Base-by-base conservation (phyloP, 2,329 filamentous ascomycete species). In the Exophiala dermatitidis region DNA sequence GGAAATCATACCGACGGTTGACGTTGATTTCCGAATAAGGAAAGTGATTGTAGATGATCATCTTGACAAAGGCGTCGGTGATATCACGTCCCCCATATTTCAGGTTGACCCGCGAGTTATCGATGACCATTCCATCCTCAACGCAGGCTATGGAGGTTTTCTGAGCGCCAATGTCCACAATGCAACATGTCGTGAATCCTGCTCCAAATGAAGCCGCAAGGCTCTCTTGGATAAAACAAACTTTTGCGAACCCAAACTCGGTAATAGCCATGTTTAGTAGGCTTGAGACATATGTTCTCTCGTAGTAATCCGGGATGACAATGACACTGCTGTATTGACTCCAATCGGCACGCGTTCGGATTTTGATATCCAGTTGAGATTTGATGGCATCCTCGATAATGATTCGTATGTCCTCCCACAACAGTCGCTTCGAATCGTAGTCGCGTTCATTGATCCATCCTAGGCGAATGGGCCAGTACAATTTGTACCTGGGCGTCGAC, bases 71-170 rank as follows among this genome's bases (percentile, higher is more conserved):
- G 0, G 88, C 87, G 63, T 95, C 89, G 0, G 93, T 97, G 36
- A 97, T 86, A 69, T 98, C 93, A 64, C 80, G 84, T 1, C 93
- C 93, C 47, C 93, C 93, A 64, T 86, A 95, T 69, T 98, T 97
- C 60, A 98, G 74, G 68, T 97, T 97, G 67, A 98, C 82, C 10
- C 93, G 83, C 10, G 93, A 98, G 66, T 96, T 91, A 60, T 97
- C 93, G 29, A 95, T 80, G 65, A 88, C 90, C 71, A 98, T 86
- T 1, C 93, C 93, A 68, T 98, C 93, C 64, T 98, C 93, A 7
- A 98, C 90, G 62, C 93, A 98, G 58, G 90, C 91, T 32, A 98
- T 86, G 0, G 93, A 95, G 1, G 93, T 97, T 77, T 98, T 98
- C 67, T 97, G 90, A 0, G 93, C 91, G 8, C 93, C 93, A 52